These are phyloP conservation scores for Boletus reticuloceps DNA, from an alignment of 768 basidiomycete species.

Conservation along the genomic window DNA sequence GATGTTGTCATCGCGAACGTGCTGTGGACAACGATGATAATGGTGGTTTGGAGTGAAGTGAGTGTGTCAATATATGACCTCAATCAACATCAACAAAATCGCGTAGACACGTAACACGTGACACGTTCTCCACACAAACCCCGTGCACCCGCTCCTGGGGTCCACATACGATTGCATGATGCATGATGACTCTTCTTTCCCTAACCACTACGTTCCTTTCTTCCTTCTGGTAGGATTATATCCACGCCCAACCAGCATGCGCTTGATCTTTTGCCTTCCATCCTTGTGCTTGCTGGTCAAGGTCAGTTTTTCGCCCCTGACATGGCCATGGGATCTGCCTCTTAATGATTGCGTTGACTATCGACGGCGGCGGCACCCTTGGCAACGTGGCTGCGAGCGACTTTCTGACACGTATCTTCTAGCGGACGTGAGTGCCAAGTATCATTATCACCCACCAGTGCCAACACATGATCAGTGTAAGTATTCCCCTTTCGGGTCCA, in stretches of 20 bases:
- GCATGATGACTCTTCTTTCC: slow-evolving; percentile 20
- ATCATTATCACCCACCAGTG: slow-evolving; percentile 23
- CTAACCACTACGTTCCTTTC: slow-evolving; percentile 12
- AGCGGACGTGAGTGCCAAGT: slow-evolving; percentile 26
- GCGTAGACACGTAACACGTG: slow-evolving; percentile 26
- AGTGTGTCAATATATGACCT: slow-evolving; percentile 13
- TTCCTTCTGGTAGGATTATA: slow-evolving; percentile 29
- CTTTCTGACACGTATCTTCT: slow-evolving; percentile 32
- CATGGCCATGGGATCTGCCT: not conserved
- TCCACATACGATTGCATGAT: no score
- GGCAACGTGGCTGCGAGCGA: slow-evolving; percentile 40
- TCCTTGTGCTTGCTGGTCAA: slow-evolving; percentile 53
- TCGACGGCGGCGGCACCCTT: slow-evolving; percentile 37
- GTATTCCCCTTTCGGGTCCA: no score
- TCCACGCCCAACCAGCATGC: slow-evolving; percentile 28
- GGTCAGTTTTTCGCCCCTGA: slow-evolving; percentile 37
- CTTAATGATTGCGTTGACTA: slow-evolving; percentile 45
- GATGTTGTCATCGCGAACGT: slow-evolving; percentile 39
- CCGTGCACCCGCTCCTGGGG: not conserved
- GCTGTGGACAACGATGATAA: not conserved
- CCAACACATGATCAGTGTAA: slow-evolving; percentile 21
- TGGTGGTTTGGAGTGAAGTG: slow-evolving; percentile 9
- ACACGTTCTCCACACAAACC: slow-evolving; percentile 9
- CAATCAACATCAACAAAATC: slow-evolving; percentile 32
- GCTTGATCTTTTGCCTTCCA: slow-evolving; percentile 21